Evolutionary conservation across 805 yeast species (phyloP).

Genomic region (Starmerella sirachaensis): DNA sequence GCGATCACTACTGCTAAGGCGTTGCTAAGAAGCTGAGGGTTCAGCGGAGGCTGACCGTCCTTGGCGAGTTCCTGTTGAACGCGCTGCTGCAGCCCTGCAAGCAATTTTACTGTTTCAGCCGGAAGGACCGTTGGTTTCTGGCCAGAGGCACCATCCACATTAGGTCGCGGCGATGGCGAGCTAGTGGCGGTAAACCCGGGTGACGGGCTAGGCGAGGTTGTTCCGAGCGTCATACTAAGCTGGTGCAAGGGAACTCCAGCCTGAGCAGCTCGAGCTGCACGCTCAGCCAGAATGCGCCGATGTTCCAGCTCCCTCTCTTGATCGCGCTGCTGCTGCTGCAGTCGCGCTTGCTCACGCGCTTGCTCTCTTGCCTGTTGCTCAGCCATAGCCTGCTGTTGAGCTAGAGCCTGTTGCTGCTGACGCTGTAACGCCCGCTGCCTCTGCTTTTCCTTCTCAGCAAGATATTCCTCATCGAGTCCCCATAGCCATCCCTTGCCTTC

Average conservation of each 20-base stretch:
- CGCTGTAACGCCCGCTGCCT: slow-evolving; percentile 37
- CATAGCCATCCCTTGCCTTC: slow-evolving; percentile 94
- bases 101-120: slow-evolving; percentile 57
- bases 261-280: slow-evolving; percentile 20
- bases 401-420: slow-evolving; percentile 25
- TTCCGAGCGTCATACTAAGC: slow-evolving; percentile 11
- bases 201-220: slow-evolving; percentile 1
- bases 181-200: too few species aligned
- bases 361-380: slow-evolving; percentile 23
- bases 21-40: slow-evolving; percentile 74
- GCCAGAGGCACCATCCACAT: neutral
- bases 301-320: slow-evolving; percentile 21
- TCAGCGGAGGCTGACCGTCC: slow-evolving; percentile 53
- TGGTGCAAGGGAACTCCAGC: slow-evolving; percentile 18
- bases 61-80: slow-evolving; percentile 68
- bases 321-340: slow-evolving; percentile 21
- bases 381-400: slow-evolving; percentile 26
- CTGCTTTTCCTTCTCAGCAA: slow-evolving; percentile 67
- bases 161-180: too few species aligned
- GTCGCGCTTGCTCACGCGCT: slow-evolving; percentile 19
- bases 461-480: slow-evolving; percentile 79
- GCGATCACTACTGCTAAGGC: slow-evolving; percentile 90
- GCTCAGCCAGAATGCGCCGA: slow-evolving; percentile 17
- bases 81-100: slow-evolving; percentile 77
- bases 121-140: slow-evolving; percentile 29